Percentiles rank a stretch among this genome's conserved stretches.
Conservation (phyloP, 176 grass and related monocot species). For the Lolium multiflorum region DNA sequence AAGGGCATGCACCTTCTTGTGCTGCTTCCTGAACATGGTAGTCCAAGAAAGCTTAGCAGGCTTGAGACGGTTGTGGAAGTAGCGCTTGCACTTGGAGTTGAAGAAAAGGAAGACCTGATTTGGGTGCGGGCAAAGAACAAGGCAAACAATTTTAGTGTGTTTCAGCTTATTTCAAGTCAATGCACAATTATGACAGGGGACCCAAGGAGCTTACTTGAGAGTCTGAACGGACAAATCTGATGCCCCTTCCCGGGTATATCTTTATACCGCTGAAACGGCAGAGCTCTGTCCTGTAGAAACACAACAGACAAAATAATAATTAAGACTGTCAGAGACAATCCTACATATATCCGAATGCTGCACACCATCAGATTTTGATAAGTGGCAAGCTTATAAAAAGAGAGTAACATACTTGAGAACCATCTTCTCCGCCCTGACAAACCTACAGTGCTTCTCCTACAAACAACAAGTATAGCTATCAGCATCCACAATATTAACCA, state of each 20-base stretch:
- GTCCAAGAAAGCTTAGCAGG: constrained; percentile 47
- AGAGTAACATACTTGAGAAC: constrained; percentile 45
- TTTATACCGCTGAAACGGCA: constrained; percentile 46
- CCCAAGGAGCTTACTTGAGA: constrained; percentile 36
- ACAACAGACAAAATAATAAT: not conserved
- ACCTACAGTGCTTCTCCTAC: constrained; percentile 26
- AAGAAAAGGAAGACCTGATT: constrained; percentile 45
- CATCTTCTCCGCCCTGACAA: constrained; percentile 36
- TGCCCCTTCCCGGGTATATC: constrained; percentile 53
- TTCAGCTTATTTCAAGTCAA: not conserved
- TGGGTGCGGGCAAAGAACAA: not conserved
- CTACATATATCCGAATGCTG: not conserved
- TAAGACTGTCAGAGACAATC: not conserved
- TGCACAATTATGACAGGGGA: not conserved
- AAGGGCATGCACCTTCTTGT: constrained; percentile 35
- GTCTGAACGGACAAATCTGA: constrained; percentile 47
- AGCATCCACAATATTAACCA: not conserved
- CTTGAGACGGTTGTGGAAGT: constrained; percentile 48
- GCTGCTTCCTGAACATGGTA: constrained; percentile 43
- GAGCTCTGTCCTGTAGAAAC: constrained; percentile 45
- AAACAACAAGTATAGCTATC: not conserved
- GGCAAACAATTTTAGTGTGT: not conserved
- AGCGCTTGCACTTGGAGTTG: constrained; percentile 54
- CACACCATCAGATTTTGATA: not conserved
- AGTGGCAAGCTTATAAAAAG: not conserved